phyloP scores from a whole-genome alignment of 305 asterid genomes.

The Ilex paraguariensis region DNA sequence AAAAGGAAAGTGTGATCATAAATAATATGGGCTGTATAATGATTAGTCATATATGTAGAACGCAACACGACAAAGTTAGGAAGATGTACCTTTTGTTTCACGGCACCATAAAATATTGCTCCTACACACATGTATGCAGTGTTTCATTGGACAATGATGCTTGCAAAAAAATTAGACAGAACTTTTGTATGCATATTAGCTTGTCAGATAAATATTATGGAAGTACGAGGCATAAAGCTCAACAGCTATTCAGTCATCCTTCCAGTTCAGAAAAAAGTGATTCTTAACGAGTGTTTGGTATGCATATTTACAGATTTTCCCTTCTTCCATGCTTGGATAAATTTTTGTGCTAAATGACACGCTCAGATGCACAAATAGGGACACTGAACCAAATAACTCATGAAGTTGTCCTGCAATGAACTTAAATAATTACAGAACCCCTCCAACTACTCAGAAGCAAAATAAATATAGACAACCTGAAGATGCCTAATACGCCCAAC shows the following conservation, averaged over 20 bases:
- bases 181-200: background rate
- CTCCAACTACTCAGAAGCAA: background rate
- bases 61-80: background rate
- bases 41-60: background rate
- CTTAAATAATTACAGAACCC: background rate
- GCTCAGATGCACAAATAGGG: background rate
- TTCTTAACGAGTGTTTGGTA: background rate
- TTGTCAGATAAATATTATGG: background rate
- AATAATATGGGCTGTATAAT: background rate
- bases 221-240: too few species aligned
- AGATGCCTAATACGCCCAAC: slow-evolving; percentile 48
- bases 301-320: background rate
- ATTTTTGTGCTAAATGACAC: background rate
- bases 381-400: too few species aligned
- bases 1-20: background rate
- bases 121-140: background rate
- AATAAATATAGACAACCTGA: slow-evolving; percentile 48
- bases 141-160: background rate
- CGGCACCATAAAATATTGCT: background rate
- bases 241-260: too few species aligned
- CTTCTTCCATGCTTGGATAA: background rate
- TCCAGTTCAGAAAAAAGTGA: too few species aligned
- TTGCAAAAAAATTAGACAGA: background rate
- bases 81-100: background rate
- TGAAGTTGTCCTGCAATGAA: background rate